A percentile compares a stretch with the other conserved stretches of the same genome.
These are phyloP conservation scores for Mortierella sp. DNA, from an alignment of 371 early-diverging fungal genomes.

Conservation along the genomic window DNA sequence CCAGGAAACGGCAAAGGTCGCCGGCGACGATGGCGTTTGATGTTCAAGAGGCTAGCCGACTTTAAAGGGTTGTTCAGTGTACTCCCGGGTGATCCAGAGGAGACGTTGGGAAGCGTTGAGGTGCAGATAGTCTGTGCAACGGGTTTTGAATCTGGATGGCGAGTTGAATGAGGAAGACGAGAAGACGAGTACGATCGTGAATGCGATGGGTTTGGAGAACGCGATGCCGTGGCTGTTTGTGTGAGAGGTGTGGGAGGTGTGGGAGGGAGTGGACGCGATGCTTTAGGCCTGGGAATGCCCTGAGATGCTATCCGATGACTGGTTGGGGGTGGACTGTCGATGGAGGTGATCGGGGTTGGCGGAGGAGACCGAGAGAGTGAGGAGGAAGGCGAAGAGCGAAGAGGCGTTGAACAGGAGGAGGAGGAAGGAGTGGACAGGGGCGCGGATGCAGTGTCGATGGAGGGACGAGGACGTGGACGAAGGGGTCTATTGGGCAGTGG, in stretches of 20 bases:
- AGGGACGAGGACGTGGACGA: slow-evolving; percentile 19
- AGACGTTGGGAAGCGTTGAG: background rate
- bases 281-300: background rate
- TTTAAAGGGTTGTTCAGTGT: slow-evolving; percentile 9
- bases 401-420: slow-evolving; percentile 2
- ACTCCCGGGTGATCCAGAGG: slow-evolving; percentile 19
- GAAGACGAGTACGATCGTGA: background rate
- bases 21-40: slow-evolving; percentile 23
- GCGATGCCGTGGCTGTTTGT: too few relatives aligned
- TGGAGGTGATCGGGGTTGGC: background rate
- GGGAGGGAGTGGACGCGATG: slow-evolving; percentile 4
- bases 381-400: slow-evolving; percentile 5
- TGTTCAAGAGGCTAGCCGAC: slow-evolving; percentile 3
- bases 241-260: slow-evolving; percentile 1
- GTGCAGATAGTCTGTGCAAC: slow-evolving; percentile 14
- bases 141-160: slow-evolving; percentile 4
- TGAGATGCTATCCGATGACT: background rate
- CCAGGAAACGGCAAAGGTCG: slow-evolving; percentile 2
- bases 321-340: background rate
- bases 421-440: slow-evolving; percentile 4
- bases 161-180: slow-evolving; percentile 9
- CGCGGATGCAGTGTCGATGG: background rate
- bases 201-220: background rate
- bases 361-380: background rate
- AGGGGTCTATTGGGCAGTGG: slow-evolving; percentile 5